Evolutionary conservation across 2,329 filamentous ascomycete species (phyloP).

Genomic region (Chrysoporthe austroafricana): DNA sequence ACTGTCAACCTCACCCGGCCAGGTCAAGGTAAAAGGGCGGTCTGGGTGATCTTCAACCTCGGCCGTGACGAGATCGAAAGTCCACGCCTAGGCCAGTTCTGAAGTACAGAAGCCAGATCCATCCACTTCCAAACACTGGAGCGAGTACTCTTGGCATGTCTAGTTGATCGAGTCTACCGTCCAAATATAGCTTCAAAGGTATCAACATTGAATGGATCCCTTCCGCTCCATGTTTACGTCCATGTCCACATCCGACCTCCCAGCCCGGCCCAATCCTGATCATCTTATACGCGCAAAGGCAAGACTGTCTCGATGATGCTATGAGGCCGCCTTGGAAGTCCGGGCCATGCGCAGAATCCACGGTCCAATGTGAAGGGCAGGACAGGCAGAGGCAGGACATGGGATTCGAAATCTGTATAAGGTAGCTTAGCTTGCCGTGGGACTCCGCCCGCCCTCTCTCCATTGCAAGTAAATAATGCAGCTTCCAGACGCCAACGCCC

Average conservation of each 20-base stretch:
- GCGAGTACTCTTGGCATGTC: background rate
- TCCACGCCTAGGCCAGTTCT: background rate
- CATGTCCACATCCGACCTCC: background rate
- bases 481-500: constrained; percentile 27
- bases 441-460: constrained; percentile 4
- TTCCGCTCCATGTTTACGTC: background rate
- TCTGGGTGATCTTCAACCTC: constrained; percentile 7
- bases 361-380: background rate
- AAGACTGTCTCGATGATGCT: background rate
- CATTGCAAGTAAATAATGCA: constrained; percentile 22
- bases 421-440: constrained; percentile 14
- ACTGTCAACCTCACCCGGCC: background rate
- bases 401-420: constrained; percentile 21
- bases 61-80: background rate
- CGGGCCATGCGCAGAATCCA: background rate
- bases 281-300: background rate
- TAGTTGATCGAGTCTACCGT: background rate
- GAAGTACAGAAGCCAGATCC: too few species aligned
- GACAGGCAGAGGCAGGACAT: constrained; percentile 1
- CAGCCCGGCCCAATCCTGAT: background rate
- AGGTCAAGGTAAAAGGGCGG: constrained; percentile 15
- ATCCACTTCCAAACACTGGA: too few species aligned
- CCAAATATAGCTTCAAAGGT: background rate
- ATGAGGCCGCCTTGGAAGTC: background rate
- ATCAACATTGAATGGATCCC: background rate